These are phyloP conservation scores for Tolypocladium ovalisporum DNA, from an alignment of 2,329 filamentous ascomycete species.

Conservation along the genomic window DNA sequence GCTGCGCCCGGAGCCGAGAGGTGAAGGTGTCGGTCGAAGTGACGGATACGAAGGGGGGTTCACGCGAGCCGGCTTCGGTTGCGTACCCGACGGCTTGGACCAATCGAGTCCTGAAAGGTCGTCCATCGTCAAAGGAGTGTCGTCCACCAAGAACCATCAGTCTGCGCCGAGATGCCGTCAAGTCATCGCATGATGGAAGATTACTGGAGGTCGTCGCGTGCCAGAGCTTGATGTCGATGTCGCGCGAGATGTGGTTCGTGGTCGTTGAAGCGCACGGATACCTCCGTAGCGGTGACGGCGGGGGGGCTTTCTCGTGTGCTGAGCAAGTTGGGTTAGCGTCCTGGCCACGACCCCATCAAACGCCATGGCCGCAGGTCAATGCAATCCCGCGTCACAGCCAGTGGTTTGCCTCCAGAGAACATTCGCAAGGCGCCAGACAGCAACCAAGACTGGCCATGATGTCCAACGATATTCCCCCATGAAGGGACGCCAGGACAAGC, in stretches of 20 bases:
- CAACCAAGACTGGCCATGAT: no score
- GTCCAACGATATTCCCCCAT: no score
- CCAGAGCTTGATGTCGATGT: background rate
- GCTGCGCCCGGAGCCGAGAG: conserved; percentile 42
- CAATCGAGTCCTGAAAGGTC: conserved; percentile 52
- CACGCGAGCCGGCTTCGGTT: conserved; percentile 27
- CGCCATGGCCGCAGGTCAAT: no score
- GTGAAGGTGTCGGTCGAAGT: conserved; percentile 45
- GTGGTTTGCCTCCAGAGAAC: no score
- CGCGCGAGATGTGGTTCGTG: background rate
- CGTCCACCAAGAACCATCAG: conserved; percentile 11
- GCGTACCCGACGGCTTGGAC: conserved; percentile 29
- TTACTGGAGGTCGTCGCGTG: background rate
- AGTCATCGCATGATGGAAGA: conserved; percentile 8
- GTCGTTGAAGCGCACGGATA: background rate
- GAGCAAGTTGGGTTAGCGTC: no score
- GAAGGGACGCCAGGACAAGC: no score
- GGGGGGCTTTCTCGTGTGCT: no score
- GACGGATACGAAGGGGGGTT: conserved; percentile 35
- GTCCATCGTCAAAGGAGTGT: conserved; percentile 36
- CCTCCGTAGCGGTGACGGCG: background rate
- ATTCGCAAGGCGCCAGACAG: no score
- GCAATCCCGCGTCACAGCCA: no score
- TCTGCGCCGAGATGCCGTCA: conserved; percentile 13
- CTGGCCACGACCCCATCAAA: no score